A percentile compares a stretch with the other conserved stretches of the same genome.
Conservation (phyloP, 805 yeast species). For the Ogataea zsoltii region DNA sequence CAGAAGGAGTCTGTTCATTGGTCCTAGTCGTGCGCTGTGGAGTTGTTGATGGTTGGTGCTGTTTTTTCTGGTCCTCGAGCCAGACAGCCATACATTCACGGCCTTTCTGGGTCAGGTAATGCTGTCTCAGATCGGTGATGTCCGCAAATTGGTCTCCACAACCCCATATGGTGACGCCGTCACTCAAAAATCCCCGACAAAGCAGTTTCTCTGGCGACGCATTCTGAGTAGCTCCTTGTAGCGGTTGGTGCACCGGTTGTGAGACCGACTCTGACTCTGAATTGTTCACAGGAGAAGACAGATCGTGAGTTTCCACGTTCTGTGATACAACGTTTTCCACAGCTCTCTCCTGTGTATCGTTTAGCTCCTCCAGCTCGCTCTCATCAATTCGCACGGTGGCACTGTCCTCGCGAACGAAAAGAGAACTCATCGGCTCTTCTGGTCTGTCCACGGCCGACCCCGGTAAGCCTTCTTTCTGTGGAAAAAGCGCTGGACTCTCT, state of each 20-base stretch:
- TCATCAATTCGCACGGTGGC: background rate
- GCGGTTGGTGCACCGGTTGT: too few species aligned
- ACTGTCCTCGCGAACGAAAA: slow-evolving; percentile 1
- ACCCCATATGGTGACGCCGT: slow-evolving; percentile 1
- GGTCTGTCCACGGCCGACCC: background rate
- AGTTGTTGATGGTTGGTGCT: too few species aligned
- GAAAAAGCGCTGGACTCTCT: background rate
- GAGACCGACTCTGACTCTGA: too few species aligned
- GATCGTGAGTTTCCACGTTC: background rate
- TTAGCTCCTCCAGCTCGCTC: background rate
- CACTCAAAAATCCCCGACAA: background rate
- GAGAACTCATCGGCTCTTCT: background rate
- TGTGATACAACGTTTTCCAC: too few species aligned
- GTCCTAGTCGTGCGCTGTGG: too few species aligned
- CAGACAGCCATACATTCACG: background rate
- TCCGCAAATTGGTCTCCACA: background rate
- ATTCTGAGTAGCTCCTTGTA: too few species aligned
- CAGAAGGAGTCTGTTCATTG: background rate
- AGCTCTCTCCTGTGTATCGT: too few species aligned
- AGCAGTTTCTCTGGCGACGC: too few species aligned
- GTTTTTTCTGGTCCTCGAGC: background rate
- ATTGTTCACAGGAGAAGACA: too few species aligned
- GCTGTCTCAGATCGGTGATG: background rate
- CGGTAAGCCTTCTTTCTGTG: background rate
- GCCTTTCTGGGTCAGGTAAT: background rate